These are phyloP conservation scores for Ceratobasidium papillatum DNA, from an alignment of 1,284 basidiomycete species.

Conservation along the genomic window DNA sequence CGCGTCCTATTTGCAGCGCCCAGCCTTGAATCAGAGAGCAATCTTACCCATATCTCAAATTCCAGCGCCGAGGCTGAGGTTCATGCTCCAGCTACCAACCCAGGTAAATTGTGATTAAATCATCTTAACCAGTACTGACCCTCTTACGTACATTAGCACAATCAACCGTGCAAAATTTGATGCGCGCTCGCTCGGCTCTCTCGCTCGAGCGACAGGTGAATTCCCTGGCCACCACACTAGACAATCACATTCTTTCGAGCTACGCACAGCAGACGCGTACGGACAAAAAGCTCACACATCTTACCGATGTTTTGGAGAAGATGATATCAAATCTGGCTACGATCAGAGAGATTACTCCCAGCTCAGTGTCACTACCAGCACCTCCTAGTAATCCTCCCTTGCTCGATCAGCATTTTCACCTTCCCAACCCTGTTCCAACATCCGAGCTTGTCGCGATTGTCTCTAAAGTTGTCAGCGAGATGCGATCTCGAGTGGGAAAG, in stretches of 20 bases:
- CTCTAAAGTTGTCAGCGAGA: neutral
- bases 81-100: too few relatives aligned
- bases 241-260: neutral
- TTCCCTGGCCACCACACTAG: neutral
- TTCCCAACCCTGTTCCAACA: conserved; percentile 4
- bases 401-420: neutral
- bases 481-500: neutral
- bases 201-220: conserved; percentile 16
- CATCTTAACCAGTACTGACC: neutral
- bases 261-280: neutral
- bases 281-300: neutral
- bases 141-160: neutral
- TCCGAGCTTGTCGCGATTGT: neutral
- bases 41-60: too few relatives aligned
- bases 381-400: neutral
- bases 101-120: too few relatives aligned
- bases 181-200: neutral
- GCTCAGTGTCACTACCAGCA: neutral
- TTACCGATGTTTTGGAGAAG: neutral
- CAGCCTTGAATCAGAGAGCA: too few relatives aligned
- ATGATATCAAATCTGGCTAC: neutral
- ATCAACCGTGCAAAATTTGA: too few relatives aligned
- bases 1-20: too few relatives aligned
- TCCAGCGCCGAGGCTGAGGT: too few relatives aligned
- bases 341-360: too few relatives aligned